phyloP scores from a whole-genome alignment of 176 grass and related monocot genomes.

The Oryza glumipatula region DNA sequence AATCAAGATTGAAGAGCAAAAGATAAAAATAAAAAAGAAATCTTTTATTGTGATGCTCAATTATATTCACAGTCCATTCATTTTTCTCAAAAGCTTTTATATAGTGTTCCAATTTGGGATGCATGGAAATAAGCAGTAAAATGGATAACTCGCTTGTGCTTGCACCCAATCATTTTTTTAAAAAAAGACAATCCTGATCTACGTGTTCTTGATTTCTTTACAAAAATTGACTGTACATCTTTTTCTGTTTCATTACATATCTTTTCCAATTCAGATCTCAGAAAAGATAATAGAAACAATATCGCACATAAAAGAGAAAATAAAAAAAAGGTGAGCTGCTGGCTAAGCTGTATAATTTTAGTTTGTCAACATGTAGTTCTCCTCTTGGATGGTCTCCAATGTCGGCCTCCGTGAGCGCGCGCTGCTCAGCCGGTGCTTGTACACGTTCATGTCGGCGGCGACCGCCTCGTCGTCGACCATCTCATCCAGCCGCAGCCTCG shows the following conservation, averaged over 20 bases:
- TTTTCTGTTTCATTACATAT: not conserved
- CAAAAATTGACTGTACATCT: constrained; percentile 31
- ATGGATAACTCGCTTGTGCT: not conserved
- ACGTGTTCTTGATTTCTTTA: not conserved
- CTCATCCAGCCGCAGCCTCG: constrained; percentile 48
- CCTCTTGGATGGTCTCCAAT: constrained; percentile 93
- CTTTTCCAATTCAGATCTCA: not conserved
- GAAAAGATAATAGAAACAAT: not conserved
- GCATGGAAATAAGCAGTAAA: not conserved
- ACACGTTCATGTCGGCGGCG: constrained; percentile 50
- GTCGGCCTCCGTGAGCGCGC: constrained; percentile 59
- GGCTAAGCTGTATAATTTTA: not conserved
- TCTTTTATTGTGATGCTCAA: not conserved
- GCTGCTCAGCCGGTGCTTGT: constrained; percentile 72
- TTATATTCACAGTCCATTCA: not conserved
- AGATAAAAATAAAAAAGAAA: not conserved
- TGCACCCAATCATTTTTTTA: not conserved
- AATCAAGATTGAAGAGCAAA: not conserved
- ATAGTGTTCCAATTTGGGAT: not conserved
- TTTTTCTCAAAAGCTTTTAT: not conserved
- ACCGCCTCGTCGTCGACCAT: constrained; percentile 40
- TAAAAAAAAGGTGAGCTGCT: not conserved
- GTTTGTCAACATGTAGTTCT: constrained; percentile 47
- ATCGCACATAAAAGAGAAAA: not conserved
- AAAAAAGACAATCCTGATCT: not conserved